Evolutionary conservation across 1,139 yeast genomes (phyloP).

Genomic region (Geotrichum cucujoidarum): DNA sequence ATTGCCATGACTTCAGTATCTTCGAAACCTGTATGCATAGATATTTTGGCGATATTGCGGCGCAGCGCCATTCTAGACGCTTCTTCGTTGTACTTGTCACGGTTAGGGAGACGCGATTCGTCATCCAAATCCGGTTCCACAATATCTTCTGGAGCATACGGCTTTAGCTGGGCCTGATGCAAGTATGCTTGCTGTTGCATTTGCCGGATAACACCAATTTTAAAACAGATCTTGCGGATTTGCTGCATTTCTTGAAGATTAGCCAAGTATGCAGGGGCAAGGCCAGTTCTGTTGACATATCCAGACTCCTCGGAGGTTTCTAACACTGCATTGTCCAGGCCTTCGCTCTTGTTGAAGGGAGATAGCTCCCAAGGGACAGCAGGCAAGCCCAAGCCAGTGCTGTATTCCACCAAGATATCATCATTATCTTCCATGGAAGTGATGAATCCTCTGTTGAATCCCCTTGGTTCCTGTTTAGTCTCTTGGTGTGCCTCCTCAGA

Average conservation of each 20-base stretch:
- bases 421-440: constrained; percentile 41
- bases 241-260: constrained; percentile 81
- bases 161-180: constrained; percentile 67
- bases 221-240: constrained; percentile 80
- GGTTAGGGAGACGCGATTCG: constrained; percentile 65
- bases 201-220: constrained; percentile 80
- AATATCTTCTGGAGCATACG: constrained; percentile 60
- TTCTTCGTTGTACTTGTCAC: constrained; percentile 52
- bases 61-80: constrained; percentile 64
- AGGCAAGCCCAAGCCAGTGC: constrained; percentile 76
- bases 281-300: constrained; percentile 21
- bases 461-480: constrained; percentile 12
- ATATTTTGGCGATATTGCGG: constrained; percentile 67
- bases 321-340: constrained; percentile 29
- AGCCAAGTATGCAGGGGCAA: constrained; percentile 54
- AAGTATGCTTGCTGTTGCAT: constrained; percentile 82
- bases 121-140: constrained; percentile 72
- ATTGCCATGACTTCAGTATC: constrained; percentile 73
- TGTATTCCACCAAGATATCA: constrained; percentile 79
- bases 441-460: constrained; percentile 13
- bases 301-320: constrained; percentile 24
- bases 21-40: constrained; percentile 94
- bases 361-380: constrained; percentile 43
- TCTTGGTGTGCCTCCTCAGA: constrained; percentile 15
- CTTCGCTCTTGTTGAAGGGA: constrained; percentile 45